Percentiles rank a stretch among this genome's conserved stretches.
These are phyloP conservation scores for Cyclocybe cylindracea DNA, from an alignment of 768 basidiomycete genomes.

Conservation along the genomic window DNA sequence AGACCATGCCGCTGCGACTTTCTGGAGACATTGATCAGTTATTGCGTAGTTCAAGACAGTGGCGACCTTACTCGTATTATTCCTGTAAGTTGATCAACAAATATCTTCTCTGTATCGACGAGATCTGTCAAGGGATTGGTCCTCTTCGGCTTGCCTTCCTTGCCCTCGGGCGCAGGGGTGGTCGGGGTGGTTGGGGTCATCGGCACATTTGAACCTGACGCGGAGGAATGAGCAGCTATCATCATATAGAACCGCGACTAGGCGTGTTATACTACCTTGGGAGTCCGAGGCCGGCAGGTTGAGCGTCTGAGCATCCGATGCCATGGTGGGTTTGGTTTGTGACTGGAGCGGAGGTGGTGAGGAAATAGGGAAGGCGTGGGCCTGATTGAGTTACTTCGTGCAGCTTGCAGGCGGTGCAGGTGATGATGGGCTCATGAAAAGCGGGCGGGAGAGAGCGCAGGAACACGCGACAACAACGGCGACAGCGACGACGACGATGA, in stretches of 20 bases:
- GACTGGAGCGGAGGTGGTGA: conserved; percentile 7
- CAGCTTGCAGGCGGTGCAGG: background rate
- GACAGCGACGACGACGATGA: conserved; percentile 1
- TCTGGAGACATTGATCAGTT: conserved; percentile 46
- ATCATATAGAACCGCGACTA: conserved; percentile 3
- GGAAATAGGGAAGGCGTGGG: background rate
- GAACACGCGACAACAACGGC: background rate
- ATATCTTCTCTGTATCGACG: conserved; percentile 89
- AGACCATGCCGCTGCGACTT: conserved; percentile 98
- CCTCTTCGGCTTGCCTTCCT: conserved; percentile 52
- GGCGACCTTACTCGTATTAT: conserved; percentile 77
- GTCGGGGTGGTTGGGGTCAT: conserved; percentile 37
- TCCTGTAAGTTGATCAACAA: conserved; percentile 87
- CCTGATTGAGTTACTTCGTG: background rate
- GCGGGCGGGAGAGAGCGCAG: conserved; percentile 2
- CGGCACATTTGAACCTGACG: conserved; percentile 25
- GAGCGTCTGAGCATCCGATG: conserved; percentile 8
- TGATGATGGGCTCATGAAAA: background rate
- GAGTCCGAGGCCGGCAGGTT: conserved; percentile 7
- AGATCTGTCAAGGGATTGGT: conserved; percentile 88
- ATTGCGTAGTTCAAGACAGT: conserved; percentile 6
- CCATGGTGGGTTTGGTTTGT: background rate
- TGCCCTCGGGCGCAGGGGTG: conserved; percentile 38
- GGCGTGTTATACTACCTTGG: conserved; percentile 17
- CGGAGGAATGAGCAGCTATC: conserved; percentile 9